These are phyloP conservation scores for Porogramme epimiltina DNA, from an alignment of 1,284 basidiomycete genomes.

Conservation along the genomic window DNA sequence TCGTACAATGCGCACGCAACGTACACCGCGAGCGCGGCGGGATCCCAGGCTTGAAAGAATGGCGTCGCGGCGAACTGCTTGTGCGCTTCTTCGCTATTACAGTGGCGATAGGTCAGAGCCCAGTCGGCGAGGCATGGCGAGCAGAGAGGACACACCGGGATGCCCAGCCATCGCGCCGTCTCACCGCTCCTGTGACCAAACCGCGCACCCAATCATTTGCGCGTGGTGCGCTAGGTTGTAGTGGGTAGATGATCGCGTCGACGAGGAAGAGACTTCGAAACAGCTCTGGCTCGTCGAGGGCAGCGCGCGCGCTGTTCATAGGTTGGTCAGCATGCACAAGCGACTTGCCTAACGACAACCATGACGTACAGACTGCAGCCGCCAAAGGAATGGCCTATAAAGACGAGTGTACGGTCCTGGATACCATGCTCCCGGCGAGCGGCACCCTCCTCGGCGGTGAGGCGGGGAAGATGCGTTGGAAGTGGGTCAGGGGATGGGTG, in stretches of 20 bases:
- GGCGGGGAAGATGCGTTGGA: conserved; percentile 50
- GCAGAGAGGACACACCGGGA: conserved; percentile 46
- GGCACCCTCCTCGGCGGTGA: conserved; percentile 43
- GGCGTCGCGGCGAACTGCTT: conserved; percentile 52
- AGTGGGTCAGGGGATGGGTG: conserved; percentile 33
- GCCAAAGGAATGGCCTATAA: conserved; percentile 83
- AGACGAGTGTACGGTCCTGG: conserved; percentile 52
- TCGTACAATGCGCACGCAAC: conserved; percentile 64
- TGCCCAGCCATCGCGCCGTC: conserved; percentile 65
- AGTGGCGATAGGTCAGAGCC: not conserved
- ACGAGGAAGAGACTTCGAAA: conserved; percentile 78
- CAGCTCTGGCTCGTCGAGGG: conserved; percentile 62
- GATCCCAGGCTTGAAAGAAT: conserved; percentile 80
- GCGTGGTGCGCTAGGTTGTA: conserved; percentile 25
- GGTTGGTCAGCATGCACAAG: too few relatives aligned
- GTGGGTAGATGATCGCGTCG: conserved; percentile 71
- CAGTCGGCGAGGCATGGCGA: not conserved
- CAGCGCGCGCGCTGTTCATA: conserved; percentile 57
- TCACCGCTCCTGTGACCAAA: conserved; percentile 52
- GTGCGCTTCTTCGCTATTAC: conserved; percentile 66
- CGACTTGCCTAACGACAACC: conserved; percentile 5
- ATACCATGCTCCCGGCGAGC: conserved; percentile 48
- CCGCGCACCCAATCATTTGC: conserved; percentile 16
- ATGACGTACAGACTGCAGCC: conserved; percentile 68
- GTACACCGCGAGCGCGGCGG: conserved; percentile 66